These are phyloP conservation scores for Plantago ovata DNA, from an alignment of 257 asterid species.

Conservation along the genomic window DNA sequence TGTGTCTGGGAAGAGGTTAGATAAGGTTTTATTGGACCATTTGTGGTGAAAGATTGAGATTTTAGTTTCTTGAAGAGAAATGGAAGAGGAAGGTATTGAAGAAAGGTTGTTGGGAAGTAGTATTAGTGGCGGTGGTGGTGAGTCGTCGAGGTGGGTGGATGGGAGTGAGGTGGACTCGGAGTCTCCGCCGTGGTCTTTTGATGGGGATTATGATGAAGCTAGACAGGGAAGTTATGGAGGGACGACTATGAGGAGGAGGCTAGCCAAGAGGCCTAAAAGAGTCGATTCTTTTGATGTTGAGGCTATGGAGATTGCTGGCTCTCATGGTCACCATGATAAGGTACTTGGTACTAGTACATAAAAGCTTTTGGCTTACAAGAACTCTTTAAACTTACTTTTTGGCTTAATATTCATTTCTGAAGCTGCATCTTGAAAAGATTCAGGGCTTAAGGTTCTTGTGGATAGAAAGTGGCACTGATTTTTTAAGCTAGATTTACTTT, in stretches of 20 bases:
- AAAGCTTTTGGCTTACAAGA: conserved; percentile 1
- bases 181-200: conserved; percentile 47
- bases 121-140: conserved; percentile 39
- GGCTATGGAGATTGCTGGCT: conserved; percentile 72
- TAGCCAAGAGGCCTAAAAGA: conserved; percentile 65
- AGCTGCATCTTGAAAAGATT: background rate
- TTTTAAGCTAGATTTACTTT: background rate
- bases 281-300: conserved; percentile 86
- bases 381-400: too few relatives aligned
- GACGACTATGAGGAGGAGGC: conserved; percentile 56
- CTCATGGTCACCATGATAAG: conserved; percentile 58
- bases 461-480: background rate
- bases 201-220: conserved; percentile 34
- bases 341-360: conserved; percentile 20
- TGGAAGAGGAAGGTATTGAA: conserved; percentile 65
- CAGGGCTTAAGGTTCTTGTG: background rate
- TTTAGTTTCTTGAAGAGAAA: conserved; percentile 9
- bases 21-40: conserved; percentile 1
- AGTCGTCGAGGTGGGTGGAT: conserved; percentile 83
- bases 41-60: conserved; percentile 7
- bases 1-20: conserved; percentile 15
- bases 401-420: background rate
- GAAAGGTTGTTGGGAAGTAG: conserved; percentile 54
- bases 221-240: conserved; percentile 54
- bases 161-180: conserved; percentile 93